Evolutionary conservation across 768 basidiomycete species (phyloP).

Genomic region (Rhodosporidiobolus odoratus): DNA sequence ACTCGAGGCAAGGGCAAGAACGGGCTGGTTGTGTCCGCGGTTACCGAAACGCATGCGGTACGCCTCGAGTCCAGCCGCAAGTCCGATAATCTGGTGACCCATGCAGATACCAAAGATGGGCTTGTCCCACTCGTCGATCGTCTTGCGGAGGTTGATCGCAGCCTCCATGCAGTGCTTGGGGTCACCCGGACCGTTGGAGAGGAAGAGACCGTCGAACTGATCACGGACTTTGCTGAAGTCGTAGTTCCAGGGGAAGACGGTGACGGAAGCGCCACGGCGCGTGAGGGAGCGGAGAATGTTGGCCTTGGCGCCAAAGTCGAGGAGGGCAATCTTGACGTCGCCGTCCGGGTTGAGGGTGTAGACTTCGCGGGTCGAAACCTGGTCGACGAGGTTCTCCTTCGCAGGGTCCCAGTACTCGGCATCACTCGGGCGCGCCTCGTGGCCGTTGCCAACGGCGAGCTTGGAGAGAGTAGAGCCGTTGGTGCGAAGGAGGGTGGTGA

Average conservation of each 20-base stretch:
- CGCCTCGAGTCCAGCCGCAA: conserved; percentile 92
- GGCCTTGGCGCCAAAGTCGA: conserved; percentile 96
- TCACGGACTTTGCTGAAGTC: conserved; percentile 90
- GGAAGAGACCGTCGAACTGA: conserved; percentile 87
- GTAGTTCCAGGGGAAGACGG: conserved; percentile 94
- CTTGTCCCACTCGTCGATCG: conserved; percentile 78
- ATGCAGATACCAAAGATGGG: conserved; percentile 98
- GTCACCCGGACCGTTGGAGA: conserved; percentile 95
- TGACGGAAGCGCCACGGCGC: conserved; percentile 82
- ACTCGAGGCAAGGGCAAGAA: conserved; percentile 84
- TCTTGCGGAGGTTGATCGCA: conserved; percentile 69
- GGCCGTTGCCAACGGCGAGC: conserved; percentile 73
- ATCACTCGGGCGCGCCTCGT: conserved; percentile 57
- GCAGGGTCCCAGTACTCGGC: conserved; percentile 88
- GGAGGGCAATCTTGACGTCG: conserved; percentile 84
- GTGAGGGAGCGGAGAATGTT: conserved; percentile 92
- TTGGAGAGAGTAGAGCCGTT: conserved; percentile 95
- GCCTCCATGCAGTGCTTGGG: conserved; percentile 83
- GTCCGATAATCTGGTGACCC: conserved; percentile 96
- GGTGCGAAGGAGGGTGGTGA: conserved; percentile 86
- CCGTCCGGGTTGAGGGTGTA: conserved; percentile 82
- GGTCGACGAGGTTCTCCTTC: conserved; percentile 84
- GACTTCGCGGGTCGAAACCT: conserved; percentile 76
- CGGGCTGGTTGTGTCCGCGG: conserved; percentile 97
- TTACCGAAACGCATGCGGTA: conserved; percentile 99